These are phyloP conservation scores for Puccinia horiana DNA, from an alignment of 1,284 basidiomycete species.

Conservation along the genomic window DNA sequence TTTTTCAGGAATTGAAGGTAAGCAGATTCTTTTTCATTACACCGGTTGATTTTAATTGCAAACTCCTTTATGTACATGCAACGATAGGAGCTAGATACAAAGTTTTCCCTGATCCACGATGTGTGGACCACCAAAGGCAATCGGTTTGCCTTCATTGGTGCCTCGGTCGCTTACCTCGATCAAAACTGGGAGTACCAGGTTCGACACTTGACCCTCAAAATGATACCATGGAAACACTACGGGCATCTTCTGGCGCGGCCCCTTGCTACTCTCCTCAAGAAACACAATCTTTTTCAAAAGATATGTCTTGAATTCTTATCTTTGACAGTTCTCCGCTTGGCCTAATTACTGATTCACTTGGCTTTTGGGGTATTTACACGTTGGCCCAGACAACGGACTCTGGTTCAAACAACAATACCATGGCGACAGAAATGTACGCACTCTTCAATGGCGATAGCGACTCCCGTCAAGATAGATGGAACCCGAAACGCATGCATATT, in stretches of 20 bases:
- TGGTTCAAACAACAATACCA: background rate
- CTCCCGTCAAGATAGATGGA: background rate
- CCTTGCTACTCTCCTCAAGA: background rate
- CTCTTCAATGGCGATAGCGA: background rate
- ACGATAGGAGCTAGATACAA: background rate
- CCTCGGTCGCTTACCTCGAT: background rate
- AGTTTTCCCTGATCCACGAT: background rate
- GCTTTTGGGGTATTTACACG: no score
- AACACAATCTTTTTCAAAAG: background rate
- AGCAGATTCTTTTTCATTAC: no score
- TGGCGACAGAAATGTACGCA: background rate
- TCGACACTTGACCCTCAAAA: background rate
- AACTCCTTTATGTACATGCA: background rate
- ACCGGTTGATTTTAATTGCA: no score
- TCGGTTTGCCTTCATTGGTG: background rate
- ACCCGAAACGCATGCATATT: background rate
- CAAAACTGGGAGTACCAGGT: background rate
- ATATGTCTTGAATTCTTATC: no score
- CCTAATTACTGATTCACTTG: no score
- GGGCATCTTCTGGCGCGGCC: background rate
- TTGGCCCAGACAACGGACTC: background rate
- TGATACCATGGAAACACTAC: background rate
- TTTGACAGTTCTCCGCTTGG: no score
- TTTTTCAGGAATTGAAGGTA: background rate
- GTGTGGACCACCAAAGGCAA: background rate